Conservation (phyloP, 805 yeast genomes). For the Scheffersomyces stipitis region DNA sequence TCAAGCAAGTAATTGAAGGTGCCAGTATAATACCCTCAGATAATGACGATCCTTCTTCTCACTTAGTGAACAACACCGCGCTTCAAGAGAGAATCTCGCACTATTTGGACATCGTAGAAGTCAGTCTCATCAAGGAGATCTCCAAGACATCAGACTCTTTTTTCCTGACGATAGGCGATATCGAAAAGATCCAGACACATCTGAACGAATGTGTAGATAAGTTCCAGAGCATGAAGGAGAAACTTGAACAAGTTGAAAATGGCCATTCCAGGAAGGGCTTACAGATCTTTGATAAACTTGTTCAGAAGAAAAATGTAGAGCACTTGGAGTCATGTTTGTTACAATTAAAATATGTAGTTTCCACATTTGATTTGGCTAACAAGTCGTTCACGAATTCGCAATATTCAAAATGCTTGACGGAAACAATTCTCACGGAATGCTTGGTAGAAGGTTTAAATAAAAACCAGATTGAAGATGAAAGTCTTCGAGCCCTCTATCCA, state of each 20-base stretch:
- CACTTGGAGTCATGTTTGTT: slow-evolving; percentile 60
- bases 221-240: slow-evolving; percentile 45
- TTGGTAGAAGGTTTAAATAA: slow-evolving; percentile 50
- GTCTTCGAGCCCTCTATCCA: slow-evolving; percentile 16
- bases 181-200: slow-evolving; percentile 59
- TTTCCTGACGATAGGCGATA: slow-evolving; percentile 78
- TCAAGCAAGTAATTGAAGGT: slow-evolving; percentile 69
- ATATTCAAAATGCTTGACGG: slow-evolving; percentile 54
- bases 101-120: slow-evolving; percentile 83
- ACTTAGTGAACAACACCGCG: slow-evolving; percentile 49
- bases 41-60: slow-evolving; percentile 21
- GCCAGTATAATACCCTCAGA: slow-evolving; percentile 42
- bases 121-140: slow-evolving; percentile 76
- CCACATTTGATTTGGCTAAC: slow-evolving; percentile 34
- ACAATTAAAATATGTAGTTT: slow-evolving; percentile 46
- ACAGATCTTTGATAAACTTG: slow-evolving; percentile 47
- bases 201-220: slow-evolving; percentile 51
- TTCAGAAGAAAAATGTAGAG: slow-evolving; percentile 58
- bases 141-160: slow-evolving; percentile 82
- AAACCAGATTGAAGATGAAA: slow-evolving; percentile 14
- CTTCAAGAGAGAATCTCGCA: slow-evolving; percentile 78
- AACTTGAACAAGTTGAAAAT: slow-evolving; percentile 47
- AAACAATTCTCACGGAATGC: slow-evolving; percentile 55
- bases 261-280: slow-evolving; percentile 53
- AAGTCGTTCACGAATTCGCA: slow-evolving; percentile 43